phyloP scores from a whole-genome alignment of 192 early-diverging fungal species.

The Gigaspora rosea region DNA sequence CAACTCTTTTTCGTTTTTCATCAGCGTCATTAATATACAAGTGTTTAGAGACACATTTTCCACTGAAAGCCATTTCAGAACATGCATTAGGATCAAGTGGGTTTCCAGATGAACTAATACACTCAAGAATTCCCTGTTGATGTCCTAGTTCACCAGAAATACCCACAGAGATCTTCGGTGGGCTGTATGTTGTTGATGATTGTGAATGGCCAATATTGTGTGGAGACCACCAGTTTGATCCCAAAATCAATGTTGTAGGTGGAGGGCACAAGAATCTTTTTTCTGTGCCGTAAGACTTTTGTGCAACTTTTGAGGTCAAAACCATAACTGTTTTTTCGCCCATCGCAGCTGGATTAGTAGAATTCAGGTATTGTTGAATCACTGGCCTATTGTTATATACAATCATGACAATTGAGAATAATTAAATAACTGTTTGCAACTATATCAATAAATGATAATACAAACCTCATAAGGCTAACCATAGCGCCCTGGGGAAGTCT shows the following conservation, averaged over 20 bases:
- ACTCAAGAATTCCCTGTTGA: slow-evolving; percentile 57
- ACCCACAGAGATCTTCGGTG: slow-evolving; percentile 58
- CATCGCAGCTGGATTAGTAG: slow-evolving; percentile 43
- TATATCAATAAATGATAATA: background rate
- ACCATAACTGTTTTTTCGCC: slow-evolving; percentile 74
- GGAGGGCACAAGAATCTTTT: slow-evolving; percentile 87
- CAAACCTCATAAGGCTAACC: background rate
- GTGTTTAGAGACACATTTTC: slow-evolving; percentile 79
- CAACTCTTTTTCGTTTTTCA: slow-evolving; percentile 78
- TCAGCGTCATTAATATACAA: slow-evolving; percentile 86
- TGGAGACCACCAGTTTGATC: slow-evolving; percentile 67
- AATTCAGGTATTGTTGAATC: slow-evolving; percentile 48
- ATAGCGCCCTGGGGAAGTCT: background rate
- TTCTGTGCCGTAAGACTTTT: slow-evolving; percentile 93
- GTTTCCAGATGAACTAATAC: slow-evolving; percentile 54
- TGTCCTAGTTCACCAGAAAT: slow-evolving; percentile 59
- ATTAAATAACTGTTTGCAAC: background rate
- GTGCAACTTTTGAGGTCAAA: slow-evolving; percentile 83
- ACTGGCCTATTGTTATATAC: slow-evolving; percentile 26
- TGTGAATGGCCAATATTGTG: slow-evolving; percentile 15
- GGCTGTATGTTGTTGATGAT: slow-evolving; percentile 32
- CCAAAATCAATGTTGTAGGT: slow-evolving; percentile 77
- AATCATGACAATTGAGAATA: background rate
- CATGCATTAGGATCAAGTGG: slow-evolving; percentile 46
- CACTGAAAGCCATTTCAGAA: slow-evolving; percentile 58